These are phyloP conservation scores for Trichothecium roseum DNA, from an alignment of 2,329 filamentous ascomycete genomes.

Conservation along the genomic window DNA sequence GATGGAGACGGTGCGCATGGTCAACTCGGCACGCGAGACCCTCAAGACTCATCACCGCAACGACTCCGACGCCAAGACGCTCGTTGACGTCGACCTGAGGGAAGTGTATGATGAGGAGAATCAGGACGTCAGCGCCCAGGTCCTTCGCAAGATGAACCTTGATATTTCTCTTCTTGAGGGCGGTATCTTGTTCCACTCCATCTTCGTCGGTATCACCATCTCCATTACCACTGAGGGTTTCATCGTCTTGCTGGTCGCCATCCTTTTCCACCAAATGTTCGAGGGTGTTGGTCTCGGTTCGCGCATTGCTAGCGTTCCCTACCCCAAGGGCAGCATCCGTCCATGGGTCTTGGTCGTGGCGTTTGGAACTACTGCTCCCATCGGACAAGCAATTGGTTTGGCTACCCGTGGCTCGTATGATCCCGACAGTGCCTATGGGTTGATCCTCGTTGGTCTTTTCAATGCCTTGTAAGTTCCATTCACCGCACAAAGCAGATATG, in stretches of 20 bases:
- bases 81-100: neutral
- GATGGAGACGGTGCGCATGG: slow-evolving; percentile 45
- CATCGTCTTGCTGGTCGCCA: slow-evolving; percentile 55
- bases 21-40: slow-evolving; percentile 19
- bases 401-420: slow-evolving; percentile 47
- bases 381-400: slow-evolving; percentile 55
- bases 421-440: slow-evolving; percentile 50
- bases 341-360: slow-evolving; percentile 53
- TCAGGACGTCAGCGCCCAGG: slow-evolving; percentile 29
- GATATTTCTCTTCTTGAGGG: slow-evolving; percentile 69
- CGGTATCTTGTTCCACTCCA: slow-evolving; percentile 68
- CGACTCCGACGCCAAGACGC: slow-evolving; percentile 2
- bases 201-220: slow-evolving; percentile 66
- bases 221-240: slow-evolving; percentile 60
- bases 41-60: slow-evolving; percentile 16
- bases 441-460: slow-evolving; percentile 55
- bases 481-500: neutral
- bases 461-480: slow-evolving; percentile 47
- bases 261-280: slow-evolving; percentile 55
- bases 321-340: slow-evolving; percentile 42
- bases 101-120: slow-evolving; percentile 25
- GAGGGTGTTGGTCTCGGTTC: slow-evolving; percentile 57
- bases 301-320: slow-evolving; percentile 57
- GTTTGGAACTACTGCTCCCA: slow-evolving; percentile 53
- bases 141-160: slow-evolving; percentile 53